phyloP scores from a whole-genome alignment of 108 stramenopile species.

The Skeletonema marinoi region DNA sequence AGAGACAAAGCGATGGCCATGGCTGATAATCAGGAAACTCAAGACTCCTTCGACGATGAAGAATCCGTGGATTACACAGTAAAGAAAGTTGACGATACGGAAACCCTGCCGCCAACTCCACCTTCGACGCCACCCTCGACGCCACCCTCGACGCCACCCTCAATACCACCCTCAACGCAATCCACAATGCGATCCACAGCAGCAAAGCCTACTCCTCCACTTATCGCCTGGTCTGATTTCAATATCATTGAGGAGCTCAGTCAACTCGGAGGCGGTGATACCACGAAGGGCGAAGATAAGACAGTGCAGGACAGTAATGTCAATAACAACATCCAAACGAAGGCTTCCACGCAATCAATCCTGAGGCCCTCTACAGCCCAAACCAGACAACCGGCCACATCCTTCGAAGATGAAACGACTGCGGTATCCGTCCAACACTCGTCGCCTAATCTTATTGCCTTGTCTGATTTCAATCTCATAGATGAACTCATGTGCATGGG shows the following conservation, averaged over 20 bases:
- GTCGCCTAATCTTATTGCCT: background rate
- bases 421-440: background rate
- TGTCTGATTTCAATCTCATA: background rate
- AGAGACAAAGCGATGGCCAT: background rate
- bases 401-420: background rate
- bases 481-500: background rate
- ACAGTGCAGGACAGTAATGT: background rate
- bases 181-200: too few relatives aligned
- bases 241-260: background rate
- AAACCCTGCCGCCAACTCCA: background rate
- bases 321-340: background rate
- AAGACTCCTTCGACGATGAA: background rate
- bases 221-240: background rate
- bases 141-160: background rate
- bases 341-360: background rate
- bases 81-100: background rate
- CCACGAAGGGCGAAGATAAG: background rate
- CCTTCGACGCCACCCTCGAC: background rate
- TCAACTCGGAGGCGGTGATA: background rate
- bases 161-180: background rate
- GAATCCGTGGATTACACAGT: background rate
- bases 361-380: background rate
- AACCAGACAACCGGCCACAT: background rate
- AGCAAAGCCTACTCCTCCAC: background rate
- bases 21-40: background rate